phyloP scores from a whole-genome alignment of 768 basidiomycete species.

The Mycena sanguinolenta region DNA sequence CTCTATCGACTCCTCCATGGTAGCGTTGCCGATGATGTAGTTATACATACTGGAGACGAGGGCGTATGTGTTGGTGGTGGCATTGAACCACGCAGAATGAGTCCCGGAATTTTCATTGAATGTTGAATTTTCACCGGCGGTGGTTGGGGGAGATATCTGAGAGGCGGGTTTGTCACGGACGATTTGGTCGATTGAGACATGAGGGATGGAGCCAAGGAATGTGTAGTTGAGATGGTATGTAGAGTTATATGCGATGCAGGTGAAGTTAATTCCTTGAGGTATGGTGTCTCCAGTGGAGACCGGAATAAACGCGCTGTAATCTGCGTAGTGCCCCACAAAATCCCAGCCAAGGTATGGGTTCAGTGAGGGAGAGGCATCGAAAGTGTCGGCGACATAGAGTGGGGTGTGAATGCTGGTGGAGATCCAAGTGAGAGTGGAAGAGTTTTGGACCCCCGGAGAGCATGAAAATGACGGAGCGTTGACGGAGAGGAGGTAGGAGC shows the following conservation, averaged over 20 bases:
- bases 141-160: background rate
- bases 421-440: slow-evolving; percentile 3
- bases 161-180: background rate
- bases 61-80: slow-evolving; percentile 25
- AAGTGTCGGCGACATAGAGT: background rate
- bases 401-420: background rate
- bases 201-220: background rate
- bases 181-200: slow-evolving; percentile 16
- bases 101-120: background rate
- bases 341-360: background rate
- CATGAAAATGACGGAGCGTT: slow-evolving; percentile 28
- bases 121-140: background rate
- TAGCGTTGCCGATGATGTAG: slow-evolving; percentile 14
- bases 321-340: slow-evolving; percentile 2
- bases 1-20: background rate
- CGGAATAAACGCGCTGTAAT: background rate
- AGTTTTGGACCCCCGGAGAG: background rate
- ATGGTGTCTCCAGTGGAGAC: background rate
- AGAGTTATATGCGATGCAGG: slow-evolving; percentile 27
- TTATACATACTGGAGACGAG: slow-evolving; percentile 21
- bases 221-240: slow-evolving; percentile 27
- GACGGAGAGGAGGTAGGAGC: slow-evolving; percentile 17
- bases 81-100: slow-evolving; percentile 24
- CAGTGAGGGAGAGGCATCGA: background rate
- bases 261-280: slow-evolving; percentile 8